phyloP scores from a whole-genome alignment of 139 green algal species.

The Closterium sp. region DNA sequence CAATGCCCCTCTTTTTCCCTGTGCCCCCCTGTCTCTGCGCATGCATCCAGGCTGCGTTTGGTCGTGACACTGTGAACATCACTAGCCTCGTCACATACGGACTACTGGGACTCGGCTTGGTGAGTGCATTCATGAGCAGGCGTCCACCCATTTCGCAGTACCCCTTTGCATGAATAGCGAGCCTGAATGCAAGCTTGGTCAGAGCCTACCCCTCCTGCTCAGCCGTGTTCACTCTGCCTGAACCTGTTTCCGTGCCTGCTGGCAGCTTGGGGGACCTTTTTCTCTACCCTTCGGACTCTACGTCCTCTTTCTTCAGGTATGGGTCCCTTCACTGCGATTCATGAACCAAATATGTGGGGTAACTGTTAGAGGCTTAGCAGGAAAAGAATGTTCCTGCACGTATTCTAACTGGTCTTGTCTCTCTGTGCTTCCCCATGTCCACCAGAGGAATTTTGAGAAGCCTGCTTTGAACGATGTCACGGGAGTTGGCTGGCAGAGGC shows the following conservation, averaged over 20 bases:
- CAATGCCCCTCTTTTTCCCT: too few species aligned
- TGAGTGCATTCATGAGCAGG: slow-evolving; percentile 8
- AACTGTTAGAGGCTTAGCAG: neutral
- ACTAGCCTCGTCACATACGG: slow-evolving; percentile 40
- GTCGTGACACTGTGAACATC: slow-evolving; percentile 25
- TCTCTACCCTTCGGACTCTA: slow-evolving; percentile 21
- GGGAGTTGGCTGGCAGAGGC: slow-evolving; percentile 17
- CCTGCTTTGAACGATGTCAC: slow-evolving; percentile 33
- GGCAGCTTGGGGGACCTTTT: neutral
- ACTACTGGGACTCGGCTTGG: slow-evolving; percentile 36
- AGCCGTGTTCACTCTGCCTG: neutral
- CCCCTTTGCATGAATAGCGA: too few species aligned
- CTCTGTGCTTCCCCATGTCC: neutral
- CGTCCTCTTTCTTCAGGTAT: slow-evolving; percentile 40
- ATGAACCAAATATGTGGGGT: too few species aligned
- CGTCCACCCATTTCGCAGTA: neutral
- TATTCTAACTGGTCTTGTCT: neutral
- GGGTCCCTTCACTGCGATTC: neutral
- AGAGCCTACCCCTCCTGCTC: neutral
- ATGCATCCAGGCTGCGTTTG: slow-evolving; percentile 39
- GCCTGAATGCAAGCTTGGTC: too few species aligned
- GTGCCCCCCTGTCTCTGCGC: neutral
- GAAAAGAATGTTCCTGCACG: neutral
- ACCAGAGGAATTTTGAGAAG: slow-evolving; percentile 35
- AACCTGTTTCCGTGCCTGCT: neutral